Percentiles rank a stretch among this genome's conserved stretches.
Evolutionary conservation across 805 yeast genomes (phyloP).

Genomic region (Komagataella mondaviorum): DNA sequence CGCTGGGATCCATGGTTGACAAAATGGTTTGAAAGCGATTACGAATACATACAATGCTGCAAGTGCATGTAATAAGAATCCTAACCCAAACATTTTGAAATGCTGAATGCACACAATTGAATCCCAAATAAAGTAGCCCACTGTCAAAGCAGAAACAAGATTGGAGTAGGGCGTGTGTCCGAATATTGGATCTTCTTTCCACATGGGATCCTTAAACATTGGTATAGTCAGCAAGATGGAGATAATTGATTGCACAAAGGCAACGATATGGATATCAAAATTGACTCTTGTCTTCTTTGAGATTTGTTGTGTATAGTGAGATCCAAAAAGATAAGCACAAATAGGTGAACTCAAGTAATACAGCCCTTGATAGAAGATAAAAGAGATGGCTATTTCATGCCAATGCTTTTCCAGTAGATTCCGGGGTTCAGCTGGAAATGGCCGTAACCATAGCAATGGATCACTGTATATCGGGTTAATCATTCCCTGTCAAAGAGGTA

Average conservation of each 20-base stretch:
- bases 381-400: constrained; percentile 61
- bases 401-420: constrained; percentile 37
- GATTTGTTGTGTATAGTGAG: constrained; percentile 33
- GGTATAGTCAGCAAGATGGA: constrained; percentile 52
- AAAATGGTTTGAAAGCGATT: constrained; percentile 54
- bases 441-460: constrained; percentile 27
- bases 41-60: constrained; percentile 69
- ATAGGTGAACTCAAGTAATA: constrained; percentile 39
- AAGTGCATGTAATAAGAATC: constrained; percentile 72
- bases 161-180: constrained; percentile 70
- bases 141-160: constrained; percentile 54
- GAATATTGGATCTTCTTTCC: constrained; percentile 36
- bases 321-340: constrained; percentile 35
- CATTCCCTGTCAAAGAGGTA: neutral
- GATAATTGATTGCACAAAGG: constrained; percentile 69
- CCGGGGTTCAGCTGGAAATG: constrained; percentile 31
- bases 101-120: constrained; percentile 50
- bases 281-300: constrained; percentile 40
- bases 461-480: constrained; percentile 15
- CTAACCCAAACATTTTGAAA: constrained; percentile 61
- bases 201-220: constrained; percentile 42
- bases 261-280: constrained; percentile 84
- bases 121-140: constrained; percentile 94
- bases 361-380: constrained; percentile 43
- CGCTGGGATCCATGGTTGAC: constrained; percentile 70